Conservation (phyloP, 164 flowering plant species). For the Berberis vulgaris region DNA sequence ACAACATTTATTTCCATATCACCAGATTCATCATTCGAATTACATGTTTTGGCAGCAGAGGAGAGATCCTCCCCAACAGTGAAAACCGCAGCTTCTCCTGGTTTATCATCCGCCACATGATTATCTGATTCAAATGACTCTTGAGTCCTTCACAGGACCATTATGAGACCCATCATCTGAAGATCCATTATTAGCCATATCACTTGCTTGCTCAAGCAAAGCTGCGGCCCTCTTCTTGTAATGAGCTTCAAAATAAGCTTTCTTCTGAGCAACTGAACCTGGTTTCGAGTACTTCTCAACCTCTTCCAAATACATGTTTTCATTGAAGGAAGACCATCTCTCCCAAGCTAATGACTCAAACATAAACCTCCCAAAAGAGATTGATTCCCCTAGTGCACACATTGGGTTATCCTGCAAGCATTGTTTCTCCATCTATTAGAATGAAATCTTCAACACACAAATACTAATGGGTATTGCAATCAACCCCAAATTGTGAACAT, state of each 20-base stretch:
- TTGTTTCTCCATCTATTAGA: background rate
- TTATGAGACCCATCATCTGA: slow-evolving; percentile 1
- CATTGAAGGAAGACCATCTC: slow-evolving; percentile 74
- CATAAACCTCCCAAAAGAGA: slow-evolving; percentile 78
- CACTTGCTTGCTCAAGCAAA: slow-evolving; percentile 32
- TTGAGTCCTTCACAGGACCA: slow-evolving; percentile 4
- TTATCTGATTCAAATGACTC: background rate
- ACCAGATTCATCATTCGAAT: slow-evolving; percentile 3
- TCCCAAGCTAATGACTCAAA: slow-evolving; percentile 76
- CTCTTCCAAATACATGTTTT: slow-evolving; percentile 74
- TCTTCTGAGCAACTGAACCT: slow-evolving; percentile 82
- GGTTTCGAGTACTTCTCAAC: slow-evolving; percentile 59
- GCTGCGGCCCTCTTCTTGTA: slow-evolving; percentile 57
- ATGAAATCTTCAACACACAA: too few species aligned
- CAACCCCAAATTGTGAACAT: too few species aligned
- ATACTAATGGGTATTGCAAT: too few species aligned
- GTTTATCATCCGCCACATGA: slow-evolving; percentile 9
- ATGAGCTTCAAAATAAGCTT: slow-evolving; percentile 84
- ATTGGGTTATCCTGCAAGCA: slow-evolving; percentile 44
- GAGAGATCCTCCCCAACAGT: slow-evolving; percentile 2
- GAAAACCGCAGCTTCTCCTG: slow-evolving; percentile 4
- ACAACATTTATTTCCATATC: slow-evolving; percentile 5
- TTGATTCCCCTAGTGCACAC: slow-evolving; percentile 44
- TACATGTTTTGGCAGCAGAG: slow-evolving; percentile 8
- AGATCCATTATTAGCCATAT: slow-evolving; percentile 12